Conservation (phyloP, 345 rosid species). For the Cardamine occulta region DNA sequence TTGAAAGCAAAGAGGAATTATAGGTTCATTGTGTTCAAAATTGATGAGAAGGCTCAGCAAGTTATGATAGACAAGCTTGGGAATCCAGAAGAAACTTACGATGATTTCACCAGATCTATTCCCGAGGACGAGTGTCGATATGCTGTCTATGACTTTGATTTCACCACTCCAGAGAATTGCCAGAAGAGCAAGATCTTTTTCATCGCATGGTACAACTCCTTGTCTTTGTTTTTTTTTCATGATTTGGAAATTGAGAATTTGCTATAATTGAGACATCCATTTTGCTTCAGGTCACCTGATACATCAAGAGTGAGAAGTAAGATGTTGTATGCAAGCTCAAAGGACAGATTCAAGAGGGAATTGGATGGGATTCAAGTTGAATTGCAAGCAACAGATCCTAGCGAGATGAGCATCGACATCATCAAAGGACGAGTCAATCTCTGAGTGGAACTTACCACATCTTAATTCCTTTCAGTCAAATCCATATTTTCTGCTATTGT, state of each 20-base stretch:
- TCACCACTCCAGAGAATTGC: constrained; percentile 64
- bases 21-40: constrained; percentile 67
- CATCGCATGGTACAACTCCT: constrained; percentile 61
- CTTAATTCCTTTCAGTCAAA: constrained; percentile 26
- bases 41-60: constrained; percentile 66
- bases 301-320: constrained; percentile 71
- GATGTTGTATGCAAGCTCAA: constrained; percentile 80
- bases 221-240: constrained; percentile 1
- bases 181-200: constrained; percentile 81
- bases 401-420: constrained; percentile 75
- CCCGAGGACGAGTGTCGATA: constrained; percentile 71
- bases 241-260: not conserved
- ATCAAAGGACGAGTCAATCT: constrained; percentile 58
- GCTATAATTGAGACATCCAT: constrained; percentile 15
- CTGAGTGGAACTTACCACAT: constrained; percentile 24
- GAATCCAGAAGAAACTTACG: constrained; percentile 58
- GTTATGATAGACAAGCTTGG: constrained; percentile 65
- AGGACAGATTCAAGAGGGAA: constrained; percentile 78
- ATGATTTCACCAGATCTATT: constrained; percentile 55
- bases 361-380: constrained; percentile 77
- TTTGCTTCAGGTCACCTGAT: constrained; percentile 64
- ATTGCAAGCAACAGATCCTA: constrained; percentile 76
- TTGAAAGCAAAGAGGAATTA: constrained; percentile 69
- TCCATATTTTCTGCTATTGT: constrained; percentile 18
- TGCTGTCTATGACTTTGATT: constrained; percentile 56